A percentile compares a stretch with the other conserved stretches of the same genome.
Conservation (phyloP, 148 eudicot species). For the Silene uniflora region DNA sequence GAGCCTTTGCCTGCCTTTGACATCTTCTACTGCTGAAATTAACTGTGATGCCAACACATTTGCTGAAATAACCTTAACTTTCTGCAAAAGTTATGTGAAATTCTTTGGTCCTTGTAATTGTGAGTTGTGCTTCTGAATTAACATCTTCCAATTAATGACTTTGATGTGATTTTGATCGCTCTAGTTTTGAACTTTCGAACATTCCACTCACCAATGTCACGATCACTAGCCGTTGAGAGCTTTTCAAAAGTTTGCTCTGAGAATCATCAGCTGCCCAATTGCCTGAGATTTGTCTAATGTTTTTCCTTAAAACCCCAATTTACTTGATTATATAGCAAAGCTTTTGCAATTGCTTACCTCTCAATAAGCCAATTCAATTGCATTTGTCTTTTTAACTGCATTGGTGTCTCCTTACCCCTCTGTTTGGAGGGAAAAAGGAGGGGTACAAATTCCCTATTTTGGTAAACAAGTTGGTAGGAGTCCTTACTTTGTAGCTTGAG, state of each 20-base stretch:
- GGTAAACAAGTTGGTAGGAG: too few relatives aligned
- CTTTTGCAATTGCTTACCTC: neutral
- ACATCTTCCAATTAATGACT: neutral
- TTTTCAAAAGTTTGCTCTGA: neutral
- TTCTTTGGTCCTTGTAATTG: neutral
- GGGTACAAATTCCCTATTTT: too few relatives aligned
- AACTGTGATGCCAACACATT: neutral
- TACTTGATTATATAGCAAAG: neutral
- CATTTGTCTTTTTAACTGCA: neutral
- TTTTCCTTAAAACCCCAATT: neutral
- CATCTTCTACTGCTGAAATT: neutral
- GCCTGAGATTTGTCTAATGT: neutral
- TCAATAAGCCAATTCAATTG: neutral
- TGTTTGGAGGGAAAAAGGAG: neutral
- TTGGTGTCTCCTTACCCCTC: neutral
- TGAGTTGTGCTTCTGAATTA: neutral
- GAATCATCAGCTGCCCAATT: conserved; percentile 5
- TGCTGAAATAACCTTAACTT: neutral
- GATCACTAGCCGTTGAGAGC: neutral
- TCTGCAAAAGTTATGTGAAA: neutral
- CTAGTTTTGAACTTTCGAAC: neutral
- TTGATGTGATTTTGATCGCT: neutral
- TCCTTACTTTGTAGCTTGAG: neutral
- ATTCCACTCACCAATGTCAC: neutral
- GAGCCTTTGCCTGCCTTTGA: too few relatives aligned